These are phyloP conservation scores for Moesziomyces sp. DNA, from an alignment of 1,284 basidiomycete genomes.

Conservation along the genomic window DNA sequence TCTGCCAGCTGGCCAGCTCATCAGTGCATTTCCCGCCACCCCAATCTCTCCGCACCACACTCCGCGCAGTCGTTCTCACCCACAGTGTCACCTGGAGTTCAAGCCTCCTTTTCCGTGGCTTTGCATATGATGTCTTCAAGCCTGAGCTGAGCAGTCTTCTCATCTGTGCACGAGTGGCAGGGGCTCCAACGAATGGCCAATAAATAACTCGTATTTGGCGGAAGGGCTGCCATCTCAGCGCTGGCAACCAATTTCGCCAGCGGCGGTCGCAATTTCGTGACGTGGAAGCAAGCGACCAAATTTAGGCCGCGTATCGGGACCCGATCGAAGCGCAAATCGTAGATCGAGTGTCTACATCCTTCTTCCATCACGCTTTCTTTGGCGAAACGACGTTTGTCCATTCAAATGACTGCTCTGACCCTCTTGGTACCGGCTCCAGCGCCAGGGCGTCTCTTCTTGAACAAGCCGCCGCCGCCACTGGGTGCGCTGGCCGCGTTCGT, in stretches of 20 bases:
- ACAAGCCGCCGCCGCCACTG: constrained; percentile 29
- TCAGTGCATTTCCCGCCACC: background rate
- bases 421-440: constrained; percentile 57
- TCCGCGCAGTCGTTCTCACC: background rate
- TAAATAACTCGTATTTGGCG: too few species aligned
- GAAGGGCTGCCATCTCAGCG: too few species aligned
- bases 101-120: background rate
- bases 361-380: too few species aligned
- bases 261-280: constrained; percentile 5
- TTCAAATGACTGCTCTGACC: constrained; percentile 48
- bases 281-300: constrained; percentile 16
- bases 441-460: constrained; percentile 57
- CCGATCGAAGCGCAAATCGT: constrained; percentile 10
- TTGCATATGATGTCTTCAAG: too few species aligned
- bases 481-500: constrained; percentile 4
- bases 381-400: background rate
- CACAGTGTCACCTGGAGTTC: background rate
- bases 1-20: constrained; percentile 5
- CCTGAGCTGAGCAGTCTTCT: background rate
- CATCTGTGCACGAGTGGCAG: too few species aligned
- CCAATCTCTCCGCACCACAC: background rate
- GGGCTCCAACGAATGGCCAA: too few species aligned
- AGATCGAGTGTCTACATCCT: too few species aligned
- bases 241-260: too few species aligned
- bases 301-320: background rate